Evolutionary conservation across 1,284 basidiomycete genomes (phyloP), one percentile per base, ranked within the genome.

Genomic region (Athelia sp.): DNA sequence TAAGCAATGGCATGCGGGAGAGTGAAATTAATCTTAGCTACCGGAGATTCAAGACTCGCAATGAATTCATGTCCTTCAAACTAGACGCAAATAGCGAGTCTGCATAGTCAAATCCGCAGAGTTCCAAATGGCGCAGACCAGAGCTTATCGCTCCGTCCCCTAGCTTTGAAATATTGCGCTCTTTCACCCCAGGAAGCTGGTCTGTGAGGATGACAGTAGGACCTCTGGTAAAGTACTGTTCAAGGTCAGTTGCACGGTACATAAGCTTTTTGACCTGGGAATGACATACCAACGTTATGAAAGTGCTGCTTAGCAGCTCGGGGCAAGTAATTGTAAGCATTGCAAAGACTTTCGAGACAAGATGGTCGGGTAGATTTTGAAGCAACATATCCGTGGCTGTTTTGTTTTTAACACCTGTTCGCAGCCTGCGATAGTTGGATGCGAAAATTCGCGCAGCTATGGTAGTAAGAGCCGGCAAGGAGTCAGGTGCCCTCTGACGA

Each of bases 161-260:
- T 66, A 13, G 73, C 74, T 2, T 29, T 29, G 60, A 42, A n/a
- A 87, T 65, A 0, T 81, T 84, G 46, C 64, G 60, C 49, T 66
- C 70, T 32, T 67, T 71, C 4, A 84, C 76, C 11, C 78, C 79
- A 8, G 81, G 74, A 15, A 85, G 56, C 19, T 74, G 71, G 38
- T 67, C 69, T 14, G 72, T 70, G n/a, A 87, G 68, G 3, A 65
- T 57, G 32, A 86, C 62, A 1, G 73, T 67, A 14, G 64, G 57
- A 0, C 84, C 82, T n/a, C 79, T 74, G 32, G 86, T 55, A 55
- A 87, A 81, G 58, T 79, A 73, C 82, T 86, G 54, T 19, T 38
- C 47, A 29, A 18, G 32, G 19, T 13, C 21, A 31, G 48, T 32
- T 36, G 29, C n/a, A 11, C 22, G 35, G 17, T 17, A n/a, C 14